These are phyloP conservation scores for Kurtzmaniella quercitrusa DNA, from an alignment of 1,139 yeast species.

Conservation along the genomic window DNA sequence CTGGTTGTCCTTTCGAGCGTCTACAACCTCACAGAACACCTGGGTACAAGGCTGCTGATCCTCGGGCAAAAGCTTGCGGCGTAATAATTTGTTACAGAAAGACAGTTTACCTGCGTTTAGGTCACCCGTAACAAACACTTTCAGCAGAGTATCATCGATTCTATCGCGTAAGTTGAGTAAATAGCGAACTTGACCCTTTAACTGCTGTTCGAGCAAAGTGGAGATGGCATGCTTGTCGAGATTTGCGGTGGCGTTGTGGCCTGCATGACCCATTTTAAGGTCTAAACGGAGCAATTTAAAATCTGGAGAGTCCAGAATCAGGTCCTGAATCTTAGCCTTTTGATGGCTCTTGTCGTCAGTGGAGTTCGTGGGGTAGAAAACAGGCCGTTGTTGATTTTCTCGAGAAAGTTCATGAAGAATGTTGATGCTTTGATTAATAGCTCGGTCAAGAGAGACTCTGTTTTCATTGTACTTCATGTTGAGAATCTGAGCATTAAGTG, in stretches of 20 bases:
- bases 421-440: constrained; percentile 54
- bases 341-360: constrained; percentile 27
- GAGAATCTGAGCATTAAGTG: constrained; percentile 47
- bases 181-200: constrained; percentile 62
- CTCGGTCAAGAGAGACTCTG: constrained; percentile 56
- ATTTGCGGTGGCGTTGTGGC: constrained; percentile 41
- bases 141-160: constrained; percentile 87
- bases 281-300: constrained; percentile 63
- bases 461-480: constrained; percentile 71
- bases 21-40: constrained; percentile 92
- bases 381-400: constrained; percentile 58
- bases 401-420: constrained; percentile 50
- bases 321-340: constrained; percentile 24
- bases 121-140: constrained; percentile 95
- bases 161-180: constrained; percentile 72
- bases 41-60: constrained; percentile 98
- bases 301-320: constrained; percentile 28
- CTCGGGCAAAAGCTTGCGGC: constrained; percentile 79
- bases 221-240: constrained; percentile 67
- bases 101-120: constrained; percentile 95
- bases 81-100: constrained; percentile 84
- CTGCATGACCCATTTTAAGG: constrained; percentile 51
- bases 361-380: constrained; percentile 57
- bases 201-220: constrained; percentile 59
- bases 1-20: constrained; percentile 66